Base-by-base conservation (phyloP, 169 alveolate species). In the Babesia gibsoni region DNA sequence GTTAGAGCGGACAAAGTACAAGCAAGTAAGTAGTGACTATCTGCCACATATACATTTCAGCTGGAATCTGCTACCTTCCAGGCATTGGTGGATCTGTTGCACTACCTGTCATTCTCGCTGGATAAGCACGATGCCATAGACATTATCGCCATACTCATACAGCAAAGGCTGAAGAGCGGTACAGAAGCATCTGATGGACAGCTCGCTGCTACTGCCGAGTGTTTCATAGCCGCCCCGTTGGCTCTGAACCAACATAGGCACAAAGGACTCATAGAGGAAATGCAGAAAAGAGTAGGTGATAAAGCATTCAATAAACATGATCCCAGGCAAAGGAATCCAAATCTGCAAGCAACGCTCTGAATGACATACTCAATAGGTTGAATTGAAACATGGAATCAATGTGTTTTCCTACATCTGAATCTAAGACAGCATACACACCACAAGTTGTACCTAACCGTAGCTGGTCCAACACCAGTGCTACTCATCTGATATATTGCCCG, bases 171-270 rank as follows among this genome's bases (percentile, higher is more conserved):
- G 59, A 20, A 52, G 36, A 37, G 30, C 1, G 70, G 66, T 30
- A 46, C 35, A 22, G 63, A 52, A 10, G 77, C 46, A 3, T 37
- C 64, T 27, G 67, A 73, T 2, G 70, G 69, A 29, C 77, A 75
- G 42, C 50, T 66, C 52, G 61, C 70, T 23, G 56, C 70, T 4
- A 37, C 66, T 29, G 36, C 70, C 12, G 84, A 75, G 35, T 64
- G 77, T 53, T 45, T 75, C 46, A 41, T 75, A 14, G 72, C 66
- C 27, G 67, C 66, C 33, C 54, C 78, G 16, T n/a, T 63, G 65
- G 64, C 73, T 3, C 52, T 48, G 56, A 61, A 61, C 30, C 72
- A 56, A 4, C 56, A 45, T 20, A 65, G 74, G 37, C 65, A 75
- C 53, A 43, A 58, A 43, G 66, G 37, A 35, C 56, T 75, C 16